Percentiles rank a stretch among this genome's conserved stretches.
Evolutionary conservation across 2,329 filamentous ascomycete genomes (phyloP).

Genomic region (Aureobasidium zeae): DNA sequence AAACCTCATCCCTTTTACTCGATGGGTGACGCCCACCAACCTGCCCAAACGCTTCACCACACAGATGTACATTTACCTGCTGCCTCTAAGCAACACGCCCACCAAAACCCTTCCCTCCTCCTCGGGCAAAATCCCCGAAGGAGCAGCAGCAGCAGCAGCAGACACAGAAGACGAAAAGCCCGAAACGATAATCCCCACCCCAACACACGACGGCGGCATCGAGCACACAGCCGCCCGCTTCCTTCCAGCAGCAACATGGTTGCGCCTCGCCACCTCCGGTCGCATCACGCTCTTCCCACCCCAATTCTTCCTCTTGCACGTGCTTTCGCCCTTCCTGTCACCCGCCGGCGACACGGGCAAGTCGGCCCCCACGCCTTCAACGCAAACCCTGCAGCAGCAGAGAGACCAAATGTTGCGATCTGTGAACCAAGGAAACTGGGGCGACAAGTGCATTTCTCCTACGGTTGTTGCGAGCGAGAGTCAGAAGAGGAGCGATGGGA

Average conservation of each 20-base stretch:
- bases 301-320: constrained; percentile 64
- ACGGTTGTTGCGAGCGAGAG: constrained; percentile 30
- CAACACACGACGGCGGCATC: constrained; percentile 60
- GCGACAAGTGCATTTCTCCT: constrained; percentile 37
- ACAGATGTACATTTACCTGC: constrained; percentile 92
- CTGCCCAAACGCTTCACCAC: constrained; percentile 75
- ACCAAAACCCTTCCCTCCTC: constrained; percentile 23
- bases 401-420: constrained; percentile 47
- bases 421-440: constrained; percentile 37
- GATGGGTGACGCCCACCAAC: constrained; percentile 77
- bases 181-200: constrained; percentile 55
- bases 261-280: constrained; percentile 51
- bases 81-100: constrained; percentile 46
- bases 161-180: constrained; percentile 27
- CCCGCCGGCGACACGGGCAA: constrained; percentile 25
- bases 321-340: constrained; percentile 47
- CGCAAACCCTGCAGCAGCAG: constrained; percentile 40
- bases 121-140: too few relatives aligned
- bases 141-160: too few relatives aligned
- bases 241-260: constrained; percentile 59
- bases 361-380: constrained; percentile 22
- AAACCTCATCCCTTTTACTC: constrained; percentile 69
- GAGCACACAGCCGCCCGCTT: constrained; percentile 72
- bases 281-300: constrained; percentile 83
- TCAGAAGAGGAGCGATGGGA: constrained; percentile 38